These are phyloP conservation scores for Yamadazyma atlantica DNA, from an alignment of 1,139 yeast species.

Conservation along the genomic window DNA sequence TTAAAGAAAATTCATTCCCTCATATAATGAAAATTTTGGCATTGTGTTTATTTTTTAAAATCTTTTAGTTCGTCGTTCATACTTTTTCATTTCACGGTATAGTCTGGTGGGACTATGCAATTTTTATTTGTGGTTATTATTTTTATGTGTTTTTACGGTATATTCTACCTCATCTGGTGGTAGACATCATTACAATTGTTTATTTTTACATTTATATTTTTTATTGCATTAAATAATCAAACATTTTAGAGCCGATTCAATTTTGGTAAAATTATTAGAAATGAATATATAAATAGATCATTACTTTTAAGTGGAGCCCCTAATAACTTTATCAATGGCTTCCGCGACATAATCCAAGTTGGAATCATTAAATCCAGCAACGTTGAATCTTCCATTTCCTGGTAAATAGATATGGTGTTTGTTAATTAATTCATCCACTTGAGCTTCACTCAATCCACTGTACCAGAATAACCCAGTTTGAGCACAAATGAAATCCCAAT, in stretches of 20 bases:
- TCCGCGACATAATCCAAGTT: slow-evolving; percentile 37
- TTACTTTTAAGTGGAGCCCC: slow-evolving; percentile 16
- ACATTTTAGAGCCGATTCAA: neutral
- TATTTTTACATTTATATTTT: neutral
- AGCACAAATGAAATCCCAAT: slow-evolving; percentile 37
- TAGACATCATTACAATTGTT: neutral
- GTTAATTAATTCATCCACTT: slow-evolving; percentile 28
- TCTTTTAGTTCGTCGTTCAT: slow-evolving; percentile 4
- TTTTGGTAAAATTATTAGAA: neutral
- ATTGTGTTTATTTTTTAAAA: too few relatives aligned
- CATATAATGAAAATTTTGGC: slow-evolving; percentile 4
- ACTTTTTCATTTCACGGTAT: neutral
- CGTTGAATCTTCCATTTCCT: slow-evolving; percentile 40
- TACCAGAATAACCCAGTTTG: slow-evolving; percentile 48
- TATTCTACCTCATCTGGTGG: neutral
- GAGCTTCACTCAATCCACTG: slow-evolving; percentile 37
- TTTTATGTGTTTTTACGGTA: neutral
- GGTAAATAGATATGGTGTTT: slow-evolving; percentile 41
- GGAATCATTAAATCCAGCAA: slow-evolving; percentile 41
- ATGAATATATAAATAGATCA: slow-evolving; percentile 1
- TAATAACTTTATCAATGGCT: slow-evolving; percentile 40
- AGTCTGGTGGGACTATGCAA: too few relatives aligned
- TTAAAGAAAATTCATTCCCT: slow-evolving; percentile 57
- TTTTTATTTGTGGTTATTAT: neutral
- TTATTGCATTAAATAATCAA: neutral